phyloP scores from a whole-genome alignment of 169 alveolate genomes.

The Plasmodium relictum region DNA sequence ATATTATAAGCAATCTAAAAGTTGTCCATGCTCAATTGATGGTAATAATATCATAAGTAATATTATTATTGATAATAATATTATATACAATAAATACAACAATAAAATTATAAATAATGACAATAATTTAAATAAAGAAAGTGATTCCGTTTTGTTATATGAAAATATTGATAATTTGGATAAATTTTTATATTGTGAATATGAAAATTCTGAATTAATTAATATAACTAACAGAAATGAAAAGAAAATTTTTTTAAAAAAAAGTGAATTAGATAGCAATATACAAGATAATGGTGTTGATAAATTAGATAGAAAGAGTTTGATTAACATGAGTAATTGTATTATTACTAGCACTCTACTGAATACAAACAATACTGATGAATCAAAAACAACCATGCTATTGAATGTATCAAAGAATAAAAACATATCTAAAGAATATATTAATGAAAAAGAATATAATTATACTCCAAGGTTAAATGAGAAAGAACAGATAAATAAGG shows the following conservation, averaged over 20 bases:
- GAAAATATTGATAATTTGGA: constrained; percentile 13
- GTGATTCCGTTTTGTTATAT: neutral
- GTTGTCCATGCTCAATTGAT: constrained; percentile 19
- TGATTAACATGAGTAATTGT: constrained; percentile 13
- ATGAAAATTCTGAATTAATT: neutral
- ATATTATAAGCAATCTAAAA: constrained; percentile 37
- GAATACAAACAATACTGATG: constrained; percentile 48
- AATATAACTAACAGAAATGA: too few species aligned
- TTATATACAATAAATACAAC: neutral
- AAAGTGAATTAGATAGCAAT: neutral
- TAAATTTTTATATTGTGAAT: constrained; percentile 1
- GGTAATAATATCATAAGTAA: neutral
- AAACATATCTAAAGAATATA: constrained; percentile 18
- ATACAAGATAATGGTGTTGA: constrained; percentile 14
- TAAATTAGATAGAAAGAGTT: constrained; percentile 25
- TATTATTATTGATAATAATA: neutral
- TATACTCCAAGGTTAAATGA: constrained; percentile 10
- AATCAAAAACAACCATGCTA: constrained; percentile 43
- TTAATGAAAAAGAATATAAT: constrained; percentile 50
- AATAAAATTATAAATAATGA: neutral
- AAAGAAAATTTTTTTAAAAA: too few species aligned
- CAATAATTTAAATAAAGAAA: constrained; percentile 2
- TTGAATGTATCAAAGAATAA: constrained; percentile 33
- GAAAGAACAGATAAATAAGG: constrained; percentile 8
- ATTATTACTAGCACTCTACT: constrained; percentile 29